Base-by-base conservation (phyloP, 2,329 filamentous ascomycete genomes). In the Zymoseptoria brevis region DNA sequence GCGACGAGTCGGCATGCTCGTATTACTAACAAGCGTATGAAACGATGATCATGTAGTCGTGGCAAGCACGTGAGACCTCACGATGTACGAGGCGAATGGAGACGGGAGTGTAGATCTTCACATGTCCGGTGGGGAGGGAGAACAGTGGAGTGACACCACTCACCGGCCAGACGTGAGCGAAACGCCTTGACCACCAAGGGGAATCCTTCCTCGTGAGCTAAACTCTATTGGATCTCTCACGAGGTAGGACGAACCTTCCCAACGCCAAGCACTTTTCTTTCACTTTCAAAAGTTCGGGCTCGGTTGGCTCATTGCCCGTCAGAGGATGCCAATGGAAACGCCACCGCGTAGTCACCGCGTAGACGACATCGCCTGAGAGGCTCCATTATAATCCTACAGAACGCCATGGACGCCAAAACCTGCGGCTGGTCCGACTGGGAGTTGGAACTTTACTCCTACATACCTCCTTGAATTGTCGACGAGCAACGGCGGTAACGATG, bases 1-100 rank as follows among this genome's bases (percentile, higher is more conserved):
- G 19, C 67, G 53, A 35, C 68, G 65, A 26, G 65, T 67, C 6
- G 69, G 67, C 68, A 69, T 70, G 21, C 26, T 58, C 35, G 35
- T 45, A 45, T 45, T n/a, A 45, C 35, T 45, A 45, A 45, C 35
- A 16, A 45, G 35, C 35, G 11, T 45, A 45, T 45, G 35, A 16
- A 45, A 45, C 35, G 35, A 45, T 16, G 35, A 45, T 45, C 35
- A 45, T 16, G 16, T 13, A 45, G 35, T 45, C 35, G 35, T 16
- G 35, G 16, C 35, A n/a, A n/a, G 35, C 22, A 29, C 21, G n/a
- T 41, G 35, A 29, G 19, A 48, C 24, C 49, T 53, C 52, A 58
- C 61, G 63, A 52, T 52, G 55, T 62, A 58, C 58, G 60, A 62
- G 55, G 35, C 53, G 53, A 55, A 54, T 51, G 53, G 48, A 16